Evolutionary conservation across 1,284 basidiomycete species (phyloP), one percentile per base, ranked within the genome.

Genomic region (Gastroboletus turbinatus): DNA sequence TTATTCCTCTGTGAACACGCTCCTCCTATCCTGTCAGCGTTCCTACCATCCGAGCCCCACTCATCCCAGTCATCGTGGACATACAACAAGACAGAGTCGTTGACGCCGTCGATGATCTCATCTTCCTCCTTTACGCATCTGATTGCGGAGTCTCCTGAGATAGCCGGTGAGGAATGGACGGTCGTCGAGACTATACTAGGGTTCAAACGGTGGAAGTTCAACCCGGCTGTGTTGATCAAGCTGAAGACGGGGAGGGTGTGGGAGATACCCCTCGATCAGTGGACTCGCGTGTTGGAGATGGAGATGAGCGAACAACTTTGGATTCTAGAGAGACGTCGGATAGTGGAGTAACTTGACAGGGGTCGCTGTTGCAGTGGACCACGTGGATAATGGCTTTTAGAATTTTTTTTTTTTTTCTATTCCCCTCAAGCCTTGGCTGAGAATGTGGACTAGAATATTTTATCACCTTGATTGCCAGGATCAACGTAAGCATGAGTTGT

Each of bases 1-100:
- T 83, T 95, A 45, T 97, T 97, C 77, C 84, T 90, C 7, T 92
- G 95, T 57, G 76, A 82, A 14, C 78, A 90, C 58, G 70, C 84
- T 0, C 76, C 81, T 6, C 86, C 88, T 55, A 62, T 73, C 43
- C 14, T 56, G 30, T 69, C 54, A 19, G 50, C 58, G 30, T 56
- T 68, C 42, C 39, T 61, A 21, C 17, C 49, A n/a, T 46, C 47
- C 17, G 55, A 52, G 38, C 30, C 49, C 52, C 39, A 49, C 40
- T 30, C 39, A 25, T 11, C 39, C 13, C 33, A 32, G 13, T 14
- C 32, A 17, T 46, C 65, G 27, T 92, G 90, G 88, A 75, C 72
- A 29, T 94, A 94, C 74, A 82, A 90, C 72, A 94, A 93, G 74
- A 89, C 88, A 0, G 92, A 94, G 69, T 73, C 79, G 45, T 73